phyloP scores from a whole-genome alignment of 202 grass and related monocot species.

The Eragrostis tef region DNA sequence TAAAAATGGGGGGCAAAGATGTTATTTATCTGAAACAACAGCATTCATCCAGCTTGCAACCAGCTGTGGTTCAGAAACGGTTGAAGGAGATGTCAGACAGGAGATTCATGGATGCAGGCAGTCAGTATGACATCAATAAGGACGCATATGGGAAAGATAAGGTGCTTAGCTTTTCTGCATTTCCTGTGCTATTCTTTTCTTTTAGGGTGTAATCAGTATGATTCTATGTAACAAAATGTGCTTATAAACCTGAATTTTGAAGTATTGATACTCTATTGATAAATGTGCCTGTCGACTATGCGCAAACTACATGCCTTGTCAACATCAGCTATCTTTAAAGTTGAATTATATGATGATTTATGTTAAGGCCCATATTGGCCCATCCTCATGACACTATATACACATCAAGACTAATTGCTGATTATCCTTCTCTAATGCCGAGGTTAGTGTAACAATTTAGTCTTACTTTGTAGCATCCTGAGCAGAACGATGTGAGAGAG shows the following conservation, averaged over 20 bases:
- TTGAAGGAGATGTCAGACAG: slow-evolving; percentile 81
- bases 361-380: no score
- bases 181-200: background rate
- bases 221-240: background rate
- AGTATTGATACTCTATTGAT: background rate
- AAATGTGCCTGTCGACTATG: background rate
- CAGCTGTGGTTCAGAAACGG: slow-evolving; percentile 79
- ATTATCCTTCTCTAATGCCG: no score
- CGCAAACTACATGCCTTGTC: background rate
- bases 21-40: slow-evolving; percentile 89
- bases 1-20: slow-evolving; percentile 99
- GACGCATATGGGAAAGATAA: slow-evolving; percentile 68
- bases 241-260: background rate
- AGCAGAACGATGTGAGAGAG: slow-evolving; percentile 73
- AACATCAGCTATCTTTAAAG: background rate
- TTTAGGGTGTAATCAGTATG: background rate
- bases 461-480: slow-evolving; percentile 32
- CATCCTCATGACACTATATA: no score
- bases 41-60: slow-evolving; percentile 78
- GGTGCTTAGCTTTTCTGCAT: slow-evolving; percentile 51
- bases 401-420: no score
- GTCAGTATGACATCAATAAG: slow-evolving; percentile 64
- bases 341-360: background rate
- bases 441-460: background rate
- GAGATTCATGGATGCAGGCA: slow-evolving; percentile 65